These are phyloP conservation scores for Didymellaceae sp. DNA, from an alignment of 2,329 filamentous ascomycete species.

Conservation along the genomic window DNA sequence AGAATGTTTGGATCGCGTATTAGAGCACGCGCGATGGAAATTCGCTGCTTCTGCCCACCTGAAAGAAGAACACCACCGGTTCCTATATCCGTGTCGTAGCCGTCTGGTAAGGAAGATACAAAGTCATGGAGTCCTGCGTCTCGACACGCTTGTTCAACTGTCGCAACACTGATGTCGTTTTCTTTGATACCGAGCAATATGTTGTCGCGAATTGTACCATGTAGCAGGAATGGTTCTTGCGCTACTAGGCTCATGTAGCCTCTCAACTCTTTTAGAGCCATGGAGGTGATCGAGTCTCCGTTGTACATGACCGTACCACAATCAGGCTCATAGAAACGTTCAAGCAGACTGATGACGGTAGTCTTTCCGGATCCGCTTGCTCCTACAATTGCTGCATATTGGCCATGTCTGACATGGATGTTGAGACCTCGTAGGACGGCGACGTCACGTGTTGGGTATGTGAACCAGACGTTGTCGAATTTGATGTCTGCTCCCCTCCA, in stretches of 20 bases:
- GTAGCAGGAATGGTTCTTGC: constrained; percentile 55
- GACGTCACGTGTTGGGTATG: constrained; percentile 90
- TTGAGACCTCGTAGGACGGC: constrained; percentile 69
- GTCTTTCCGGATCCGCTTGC: constrained; percentile 87
- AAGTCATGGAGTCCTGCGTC: constrained; percentile 42
- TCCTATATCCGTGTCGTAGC: constrained; percentile 36
- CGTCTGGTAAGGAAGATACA: constrained; percentile 37
- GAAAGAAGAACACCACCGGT: constrained; percentile 65
- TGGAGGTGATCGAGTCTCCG: constrained; percentile 28
- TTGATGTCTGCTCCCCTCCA: constrained; percentile 62
- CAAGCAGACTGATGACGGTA: constrained; percentile 87
- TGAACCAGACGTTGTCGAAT: constrained; percentile 74
- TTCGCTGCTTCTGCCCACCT: constrained; percentile 78
- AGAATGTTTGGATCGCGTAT: constrained; percentile 65
- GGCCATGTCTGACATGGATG: constrained; percentile 58
- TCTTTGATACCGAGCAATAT: constrained; percentile 53
- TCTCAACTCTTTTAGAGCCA: constrained; percentile 53
- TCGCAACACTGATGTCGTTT: constrained; percentile 53
- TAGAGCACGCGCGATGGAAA: constrained; percentile 74
- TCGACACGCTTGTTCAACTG: constrained; percentile 60
- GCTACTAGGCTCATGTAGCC: not conserved
- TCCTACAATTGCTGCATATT: constrained; percentile 60
- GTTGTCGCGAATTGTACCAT: constrained; percentile 54
- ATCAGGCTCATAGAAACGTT: constrained; percentile 96
- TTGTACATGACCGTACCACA: constrained; percentile 57